Base-by-base conservation (phyloP, 805 yeast species). In the Starmerella apicola region DNA sequence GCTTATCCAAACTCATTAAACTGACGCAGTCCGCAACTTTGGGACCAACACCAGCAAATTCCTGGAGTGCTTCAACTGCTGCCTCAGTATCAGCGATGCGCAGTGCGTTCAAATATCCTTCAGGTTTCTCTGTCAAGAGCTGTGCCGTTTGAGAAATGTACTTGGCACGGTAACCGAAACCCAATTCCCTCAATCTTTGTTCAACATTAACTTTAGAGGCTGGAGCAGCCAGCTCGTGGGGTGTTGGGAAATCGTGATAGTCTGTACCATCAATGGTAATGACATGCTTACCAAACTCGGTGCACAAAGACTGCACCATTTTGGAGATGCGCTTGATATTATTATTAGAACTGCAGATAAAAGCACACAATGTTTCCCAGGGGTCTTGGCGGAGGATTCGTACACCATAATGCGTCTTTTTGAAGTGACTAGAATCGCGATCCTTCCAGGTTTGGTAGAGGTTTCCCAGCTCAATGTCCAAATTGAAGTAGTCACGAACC, bases 21-120 rank as follows among this genome's bases (percentile, higher is more conserved):
- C 93, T 78, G 13, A 91, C 91, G 58, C 98, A 91, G 52, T 91
- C 98, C 0, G 98, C 96, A 1, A 91, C 97, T 61, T 91, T 91
- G 0, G 97, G 97, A 0, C 98, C 98, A 0, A 91, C 95, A 1
- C 98, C 98, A 3, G 71, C 66, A 50, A 81, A 78, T 45, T 71
- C 66, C 47, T 79, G 64, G 31, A 91, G 61, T 36, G 68, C 74
- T 5, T 66, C 64, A 45, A 76, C 80, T 2, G 78, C 76, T 5
- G 65, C 69, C 33, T 62, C 66, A 47, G 76, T 74, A 3, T 67
- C 56, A 29, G 61, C 54, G 1, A 57, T 46, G 8, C 85, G 61
- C 45, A 78, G 62, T 1, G 54, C 54, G 22, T 62, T 53, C 70
- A 64, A 25, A 56, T 52, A 19, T 58, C 61, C 21, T 44, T 64